A percentile compares a stretch with the other conserved stretches of the same genome.
These are phyloP conservation scores for Davidsoniella eucalypti DNA, from an alignment of 2,329 filamentous ascomycete species.

Conservation along the genomic window DNA sequence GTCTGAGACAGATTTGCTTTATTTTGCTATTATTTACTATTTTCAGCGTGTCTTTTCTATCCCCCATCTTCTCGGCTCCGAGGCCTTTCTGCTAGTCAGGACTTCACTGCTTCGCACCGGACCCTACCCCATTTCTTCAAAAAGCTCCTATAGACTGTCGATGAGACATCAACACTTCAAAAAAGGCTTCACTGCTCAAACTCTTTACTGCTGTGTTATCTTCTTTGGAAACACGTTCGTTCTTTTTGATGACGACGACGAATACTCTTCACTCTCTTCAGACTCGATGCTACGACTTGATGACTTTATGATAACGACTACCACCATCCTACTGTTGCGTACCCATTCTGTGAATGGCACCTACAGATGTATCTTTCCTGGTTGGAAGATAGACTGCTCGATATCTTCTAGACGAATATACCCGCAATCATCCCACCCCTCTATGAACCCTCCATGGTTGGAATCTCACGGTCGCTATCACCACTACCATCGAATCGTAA, in stretches of 20 bases:
- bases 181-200: no score
- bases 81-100: no score
- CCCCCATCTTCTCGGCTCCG: background rate
- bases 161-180: no score
- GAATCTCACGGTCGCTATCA: no score
- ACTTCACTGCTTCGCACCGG: background rate
- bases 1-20: constrained; percentile 3
- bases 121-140: constrained; percentile 4
- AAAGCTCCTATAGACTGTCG: background rate
- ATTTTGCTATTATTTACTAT: background rate
- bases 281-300: constrained; percentile 3
- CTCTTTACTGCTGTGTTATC: no score
- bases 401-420: constrained; percentile 7
- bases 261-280: constrained; percentile 1
- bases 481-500: no score
- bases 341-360: background rate
- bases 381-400: background rate
- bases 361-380: constrained; percentile 2
- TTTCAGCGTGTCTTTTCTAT: constrained; percentile 1
- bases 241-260: background rate
- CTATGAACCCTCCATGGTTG: no score
- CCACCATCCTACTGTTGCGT: background rate
- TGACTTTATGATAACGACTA: background rate
- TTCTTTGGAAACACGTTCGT: background rate
- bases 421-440: background rate